These are phyloP conservation scores for Panicum virgatum DNA, from an alignment of 202 grass and related monocot species.

Conservation along the genomic window DNA sequence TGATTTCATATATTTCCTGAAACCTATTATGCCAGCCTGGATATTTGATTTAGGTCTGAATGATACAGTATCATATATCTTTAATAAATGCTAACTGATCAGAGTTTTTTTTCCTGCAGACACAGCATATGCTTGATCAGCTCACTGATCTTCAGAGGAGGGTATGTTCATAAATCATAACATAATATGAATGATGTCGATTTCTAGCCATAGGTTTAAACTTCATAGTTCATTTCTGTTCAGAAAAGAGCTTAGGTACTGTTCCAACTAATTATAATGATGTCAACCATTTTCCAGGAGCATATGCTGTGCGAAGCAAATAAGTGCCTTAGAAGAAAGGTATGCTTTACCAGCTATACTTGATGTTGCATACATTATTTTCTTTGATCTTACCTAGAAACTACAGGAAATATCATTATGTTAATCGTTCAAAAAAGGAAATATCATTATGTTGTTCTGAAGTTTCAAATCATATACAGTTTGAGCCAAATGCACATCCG, in stretches of 20 bases:
- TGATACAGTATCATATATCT: not conserved
- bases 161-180: constrained; percentile 59
- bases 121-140: constrained; percentile 77
- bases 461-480: not conserved
- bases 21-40: not conserved
- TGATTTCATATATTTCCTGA: not conserved
- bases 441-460: constrained; percentile 1
- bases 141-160: constrained; percentile 71
- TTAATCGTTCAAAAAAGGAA: too few species aligned
- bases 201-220: not conserved
- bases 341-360: constrained; percentile 26
- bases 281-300: constrained; percentile 52
- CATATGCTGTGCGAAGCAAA: constrained; percentile 78
- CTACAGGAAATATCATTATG: not conserved
- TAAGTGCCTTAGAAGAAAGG: constrained; percentile 79
- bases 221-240: not conserved
- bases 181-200: not conserved
- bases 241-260: not conserved
- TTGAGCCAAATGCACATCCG: not conserved
- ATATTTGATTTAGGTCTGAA: not conserved
- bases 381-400: not conserved
- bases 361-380: not conserved
- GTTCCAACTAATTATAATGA: not conserved
- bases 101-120: constrained; percentile 53
- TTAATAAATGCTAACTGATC: constrained; percentile 18